phyloP scores from a whole-genome alignment of 148 eudicot species.

The Polygonum maritimum region DNA sequence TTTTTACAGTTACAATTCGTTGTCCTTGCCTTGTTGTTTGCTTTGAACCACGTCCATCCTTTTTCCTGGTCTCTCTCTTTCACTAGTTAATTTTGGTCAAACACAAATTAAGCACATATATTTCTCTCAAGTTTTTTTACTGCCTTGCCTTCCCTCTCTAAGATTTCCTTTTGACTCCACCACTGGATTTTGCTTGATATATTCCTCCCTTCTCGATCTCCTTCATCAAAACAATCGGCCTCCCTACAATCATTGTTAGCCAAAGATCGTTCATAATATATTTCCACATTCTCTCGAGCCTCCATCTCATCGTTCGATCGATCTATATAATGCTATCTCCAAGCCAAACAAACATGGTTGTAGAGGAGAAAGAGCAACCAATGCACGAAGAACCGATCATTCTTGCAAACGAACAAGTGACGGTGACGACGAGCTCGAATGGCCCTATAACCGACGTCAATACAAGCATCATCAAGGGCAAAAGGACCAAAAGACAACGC shows the following conservation, averaged over 20 bases:
- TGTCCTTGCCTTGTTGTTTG: neutral
- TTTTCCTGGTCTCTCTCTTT: neutral
- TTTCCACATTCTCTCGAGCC: neutral
- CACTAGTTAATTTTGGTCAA: neutral
- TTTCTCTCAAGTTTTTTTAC: neutral
- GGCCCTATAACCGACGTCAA: neutral
- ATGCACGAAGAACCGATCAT: neutral
- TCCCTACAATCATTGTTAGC: neutral
- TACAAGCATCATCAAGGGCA: slow-evolving; percentile 30
- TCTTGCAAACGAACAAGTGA: neutral
- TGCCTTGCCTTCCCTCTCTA: neutral
- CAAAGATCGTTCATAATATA: neutral
- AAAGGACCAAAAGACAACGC: slow-evolving; percentile 48
- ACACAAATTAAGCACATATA: neutral
- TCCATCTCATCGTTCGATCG: neutral
- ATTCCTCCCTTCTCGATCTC: neutral
- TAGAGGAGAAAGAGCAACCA: neutral
- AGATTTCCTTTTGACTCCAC: slow-evolving; percentile 4
- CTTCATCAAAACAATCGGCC: neutral
- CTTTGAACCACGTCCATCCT: neutral
- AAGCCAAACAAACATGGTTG: neutral
- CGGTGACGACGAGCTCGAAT: neutral
- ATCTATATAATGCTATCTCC: neutral
- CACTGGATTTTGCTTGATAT: neutral
- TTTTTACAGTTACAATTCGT: neutral